Evolutionary conservation across 2,329 filamentous ascomycete species (phyloP).

Genomic region (Trichocomaceae sp.): DNA sequence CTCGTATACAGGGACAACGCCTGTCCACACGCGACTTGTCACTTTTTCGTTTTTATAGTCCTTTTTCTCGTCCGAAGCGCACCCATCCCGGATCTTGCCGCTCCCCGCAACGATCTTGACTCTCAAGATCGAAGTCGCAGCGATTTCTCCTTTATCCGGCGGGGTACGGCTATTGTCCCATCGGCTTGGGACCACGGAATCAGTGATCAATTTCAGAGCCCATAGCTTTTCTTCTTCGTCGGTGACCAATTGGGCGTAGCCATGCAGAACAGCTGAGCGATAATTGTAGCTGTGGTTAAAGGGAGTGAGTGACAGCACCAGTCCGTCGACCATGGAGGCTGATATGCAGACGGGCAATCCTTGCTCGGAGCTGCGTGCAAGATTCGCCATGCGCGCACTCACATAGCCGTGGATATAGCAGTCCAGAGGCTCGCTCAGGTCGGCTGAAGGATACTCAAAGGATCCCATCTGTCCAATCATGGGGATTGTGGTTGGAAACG

Average conservation of each 20-base stretch:
- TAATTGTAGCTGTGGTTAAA: constrained; percentile 84
- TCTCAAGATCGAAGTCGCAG: constrained; percentile 64
- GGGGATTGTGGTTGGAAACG: constrained; percentile 70
- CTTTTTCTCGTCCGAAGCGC: constrained; percentile 55
- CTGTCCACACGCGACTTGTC: constrained; percentile 50
- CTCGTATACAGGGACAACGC: constrained; percentile 59
- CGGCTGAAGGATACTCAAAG: constrained; percentile 56
- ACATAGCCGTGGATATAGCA: constrained; percentile 83
- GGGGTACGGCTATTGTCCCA: constrained; percentile 65
- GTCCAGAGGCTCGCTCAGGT: constrained; percentile 59
- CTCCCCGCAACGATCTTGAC: constrained; percentile 65
- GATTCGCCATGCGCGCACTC: constrained; percentile 67
- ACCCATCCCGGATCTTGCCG: constrained; percentile 65
- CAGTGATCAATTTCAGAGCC: constrained; percentile 72
- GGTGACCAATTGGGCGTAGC: constrained; percentile 61
- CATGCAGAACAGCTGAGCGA: constrained; percentile 71
- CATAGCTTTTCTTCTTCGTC: constrained; percentile 65
- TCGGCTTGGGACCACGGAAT: constrained; percentile 61
- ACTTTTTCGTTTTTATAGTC: constrained; percentile 46
- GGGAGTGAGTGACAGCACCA: constrained; percentile 72
- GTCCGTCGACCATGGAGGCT: constrained; percentile 68
- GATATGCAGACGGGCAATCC: constrained; percentile 67
- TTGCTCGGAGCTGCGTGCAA: constrained; percentile 43
- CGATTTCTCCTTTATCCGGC: constrained; percentile 66
- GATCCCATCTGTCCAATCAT: constrained; percentile 82